phyloP scores from a whole-genome alignment of 345 rosid species.

The Hibiscus mutabilis region DNA sequence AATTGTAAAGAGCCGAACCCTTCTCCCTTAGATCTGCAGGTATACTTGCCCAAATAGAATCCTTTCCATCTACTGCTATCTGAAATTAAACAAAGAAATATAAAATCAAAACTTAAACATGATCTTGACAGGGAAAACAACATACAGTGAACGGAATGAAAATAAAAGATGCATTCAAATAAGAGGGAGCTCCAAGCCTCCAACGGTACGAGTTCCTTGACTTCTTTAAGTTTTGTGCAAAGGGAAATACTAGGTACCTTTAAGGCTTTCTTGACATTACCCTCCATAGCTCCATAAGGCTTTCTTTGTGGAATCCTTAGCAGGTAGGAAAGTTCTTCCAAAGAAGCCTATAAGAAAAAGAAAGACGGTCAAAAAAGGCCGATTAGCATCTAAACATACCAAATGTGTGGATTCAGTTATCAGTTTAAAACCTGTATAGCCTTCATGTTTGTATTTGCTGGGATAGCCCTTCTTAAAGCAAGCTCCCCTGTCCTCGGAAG shows the following conservation, averaged over 20 bases:
- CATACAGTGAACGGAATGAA: not conserved
- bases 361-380: conserved; percentile 13
- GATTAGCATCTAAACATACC: conserved; percentile 4
- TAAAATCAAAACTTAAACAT: not conserved
- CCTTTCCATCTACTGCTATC: conserved; percentile 73
- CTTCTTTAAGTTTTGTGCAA: not conserved
- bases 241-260: conserved; percentile 35
- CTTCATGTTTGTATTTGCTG: conserved; percentile 87
- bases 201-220: not conserved
- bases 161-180: not conserved
- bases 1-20: conserved; percentile 53
- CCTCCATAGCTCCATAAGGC: conserved; percentile 95
- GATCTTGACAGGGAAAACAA: not conserved
- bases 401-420: not conserved
- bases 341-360: conserved; percentile 45
- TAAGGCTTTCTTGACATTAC: conserved; percentile 85
- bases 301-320: conserved; percentile 93
- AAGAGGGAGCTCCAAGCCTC: not conserved
- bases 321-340: conserved; percentile 88
- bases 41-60: conserved; percentile 61
- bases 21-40: conserved; percentile 66
- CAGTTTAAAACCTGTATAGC: conserved; percentile 46
- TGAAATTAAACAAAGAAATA: conserved; percentile 22
- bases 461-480: conserved; percentile 84
- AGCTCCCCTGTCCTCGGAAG: conserved; percentile 94